Conservation (phyloP, 352 stramenopile genomes). For the Bremia lactucae region DNA sequence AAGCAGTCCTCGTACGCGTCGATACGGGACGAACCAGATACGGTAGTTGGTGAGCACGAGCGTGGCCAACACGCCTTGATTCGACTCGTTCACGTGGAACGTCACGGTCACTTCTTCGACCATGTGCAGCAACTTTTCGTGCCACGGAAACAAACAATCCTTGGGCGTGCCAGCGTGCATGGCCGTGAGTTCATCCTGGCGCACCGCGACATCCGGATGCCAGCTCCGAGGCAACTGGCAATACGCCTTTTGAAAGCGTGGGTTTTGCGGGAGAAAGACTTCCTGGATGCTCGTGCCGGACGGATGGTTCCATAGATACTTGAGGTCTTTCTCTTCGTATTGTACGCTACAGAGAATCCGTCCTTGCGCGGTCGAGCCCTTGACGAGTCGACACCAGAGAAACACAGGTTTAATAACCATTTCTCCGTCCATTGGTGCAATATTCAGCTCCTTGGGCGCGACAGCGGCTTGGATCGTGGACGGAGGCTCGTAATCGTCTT, state of each 20-base stretch:
- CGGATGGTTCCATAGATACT: slow-evolving; percentile 51
- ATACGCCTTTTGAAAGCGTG: slow-evolving; percentile 64
- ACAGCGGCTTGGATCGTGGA: slow-evolving; percentile 11
- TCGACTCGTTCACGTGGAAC: slow-evolving; percentile 82
- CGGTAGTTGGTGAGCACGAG: slow-evolving; percentile 77
- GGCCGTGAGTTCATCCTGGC: slow-evolving; percentile 53
- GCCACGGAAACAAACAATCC: slow-evolving; percentile 71
- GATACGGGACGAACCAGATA: slow-evolving; percentile 80
- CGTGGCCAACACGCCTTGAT: slow-evolving; percentile 72
- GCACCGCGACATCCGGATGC: slow-evolving; percentile 58
- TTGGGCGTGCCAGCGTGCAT: slow-evolving; percentile 56
- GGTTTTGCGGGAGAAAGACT: slow-evolving; percentile 73
- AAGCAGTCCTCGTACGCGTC: slow-evolving; percentile 50
- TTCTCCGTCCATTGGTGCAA: not conserved
- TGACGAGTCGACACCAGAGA: slow-evolving; percentile 66
- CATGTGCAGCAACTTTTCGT: slow-evolving; percentile 79
- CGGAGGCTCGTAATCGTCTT: slow-evolving; percentile 16
- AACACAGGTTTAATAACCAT: slow-evolving; percentile 47
- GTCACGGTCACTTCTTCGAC: slow-evolving; percentile 80
- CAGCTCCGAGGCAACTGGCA: slow-evolving; percentile 69
- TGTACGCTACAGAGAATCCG: slow-evolving; percentile 63
- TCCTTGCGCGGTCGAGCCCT: slow-evolving; percentile 42
- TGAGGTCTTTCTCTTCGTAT: slow-evolving; percentile 59
- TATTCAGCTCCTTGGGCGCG: slow-evolving; percentile 6
- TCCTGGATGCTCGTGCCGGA: slow-evolving; percentile 70